phyloP scores from a whole-genome alignment of 345 rosid genomes.

The Hibiscus trionum region DNA sequence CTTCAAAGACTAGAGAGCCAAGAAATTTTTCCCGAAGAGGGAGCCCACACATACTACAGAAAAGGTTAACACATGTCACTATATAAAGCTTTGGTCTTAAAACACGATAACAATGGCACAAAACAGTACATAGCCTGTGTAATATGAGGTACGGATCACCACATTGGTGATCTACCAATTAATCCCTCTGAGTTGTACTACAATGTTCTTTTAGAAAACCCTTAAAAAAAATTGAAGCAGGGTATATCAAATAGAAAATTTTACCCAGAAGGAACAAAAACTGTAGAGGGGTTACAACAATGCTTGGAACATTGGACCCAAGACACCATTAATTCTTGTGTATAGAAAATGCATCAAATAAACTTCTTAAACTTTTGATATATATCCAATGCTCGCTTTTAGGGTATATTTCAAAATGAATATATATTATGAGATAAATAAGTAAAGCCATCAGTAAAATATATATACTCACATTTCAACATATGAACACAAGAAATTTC shows the following conservation, averaged over 20 bases:
- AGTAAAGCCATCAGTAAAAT: no score
- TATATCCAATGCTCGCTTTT: no score
- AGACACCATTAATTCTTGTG: not conserved
- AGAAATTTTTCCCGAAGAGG: not conserved
- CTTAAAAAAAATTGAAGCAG: no score
- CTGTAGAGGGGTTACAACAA: no score
- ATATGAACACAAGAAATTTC: not conserved
- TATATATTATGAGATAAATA: no score
- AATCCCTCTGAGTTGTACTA: no score
- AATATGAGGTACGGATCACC: not conserved
- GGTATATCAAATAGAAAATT: no score
- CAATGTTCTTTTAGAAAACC: no score
- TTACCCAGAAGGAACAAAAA: no score
- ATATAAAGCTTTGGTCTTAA: not conserved
- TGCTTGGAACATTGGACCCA: not conserved
- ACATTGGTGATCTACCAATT: not conserved
- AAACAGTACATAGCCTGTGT: not conserved
- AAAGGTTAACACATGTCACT: not conserved
- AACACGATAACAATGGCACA: not conserved
- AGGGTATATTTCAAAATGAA: no score
- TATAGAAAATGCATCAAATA: not conserved
- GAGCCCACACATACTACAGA: not conserved
- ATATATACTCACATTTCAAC: no score
- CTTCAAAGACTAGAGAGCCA: not conserved
- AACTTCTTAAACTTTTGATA: not conserved